Base-by-base conservation (phyloP, 768 basidiomycete genomes). In the Tubosaeta brunneosetosa region DNA sequence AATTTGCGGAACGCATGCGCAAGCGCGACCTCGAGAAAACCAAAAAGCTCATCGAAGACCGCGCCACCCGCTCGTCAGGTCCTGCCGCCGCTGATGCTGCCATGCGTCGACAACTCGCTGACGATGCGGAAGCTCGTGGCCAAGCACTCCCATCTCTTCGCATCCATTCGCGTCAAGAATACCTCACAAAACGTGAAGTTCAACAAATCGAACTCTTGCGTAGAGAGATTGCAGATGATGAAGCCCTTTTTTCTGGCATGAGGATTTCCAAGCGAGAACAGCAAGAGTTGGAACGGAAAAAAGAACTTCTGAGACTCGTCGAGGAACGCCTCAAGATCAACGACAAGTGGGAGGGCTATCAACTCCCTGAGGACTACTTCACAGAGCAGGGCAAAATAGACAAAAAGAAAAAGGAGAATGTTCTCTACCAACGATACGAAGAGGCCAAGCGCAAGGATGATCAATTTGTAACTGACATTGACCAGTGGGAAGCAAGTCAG, bases 301-400 rank as follows among this genome's bases (percentile, higher is more conserved):
- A 94, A 72, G 91, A 97, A 61, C 77, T 98, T 8, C 74, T 99
- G 6, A 80, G 82, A 50, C 80, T 98, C 42, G 95, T 95, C 50
- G 95, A 99, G 71, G 94, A 94, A 66, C 83, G 95, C 27, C 76
- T 95, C 56, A 87, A 85, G 64, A 97, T 99, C 51, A 89, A 92
- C 68, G 97, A 99, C 74, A 92, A 90, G 56, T 91, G 79, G 72
- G 97, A 99, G 55, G 95, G 95, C 8, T 99, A 99, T 66, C 85
- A 88, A 72, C 80, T 98, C 40, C 97, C 97, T 0, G 97, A 98
- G 60, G 97, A 98, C 69, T 99, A 99, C 67, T 80, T 98, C 61
- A 99, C 97, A 1, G 95, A 95, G 63, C 94, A 97, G 67, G 97
- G 97, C 27, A 97, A 94, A 73, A 93, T 99, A 55, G 94, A 98